Conservation (phyloP, 805 yeast genomes). For the Schwanniomyces vanrijiae region DNA sequence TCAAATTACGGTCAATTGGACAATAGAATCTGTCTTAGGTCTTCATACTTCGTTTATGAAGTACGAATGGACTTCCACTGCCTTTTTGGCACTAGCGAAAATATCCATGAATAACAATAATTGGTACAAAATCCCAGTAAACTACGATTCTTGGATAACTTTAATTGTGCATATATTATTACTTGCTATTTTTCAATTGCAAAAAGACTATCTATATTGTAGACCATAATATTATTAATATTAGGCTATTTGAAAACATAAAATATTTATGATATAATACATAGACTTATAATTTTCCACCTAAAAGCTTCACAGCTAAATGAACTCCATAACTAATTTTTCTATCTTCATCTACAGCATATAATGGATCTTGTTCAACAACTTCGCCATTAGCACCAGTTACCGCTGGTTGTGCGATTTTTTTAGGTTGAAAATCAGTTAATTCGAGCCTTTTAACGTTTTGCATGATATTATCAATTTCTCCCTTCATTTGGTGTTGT, state of each 20-base stretch:
- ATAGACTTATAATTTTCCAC: constrained; percentile 45
- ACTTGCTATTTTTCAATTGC: constrained; percentile 5
- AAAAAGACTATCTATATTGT: constrained; percentile 5
- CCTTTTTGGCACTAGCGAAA: constrained; percentile 9
- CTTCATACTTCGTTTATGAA: constrained; percentile 6
- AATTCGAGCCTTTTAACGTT: constrained; percentile 54
- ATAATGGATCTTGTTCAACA: constrained; percentile 7
- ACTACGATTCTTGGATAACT: constrained; percentile 15
- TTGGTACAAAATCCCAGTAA: constrained; percentile 22
- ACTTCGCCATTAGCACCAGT: constrained; percentile 2
- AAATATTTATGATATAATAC: not conserved
- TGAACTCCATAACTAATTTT: constrained; percentile 62
- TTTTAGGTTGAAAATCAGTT: constrained; percentile 54
- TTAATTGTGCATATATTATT: constrained; percentile 2
- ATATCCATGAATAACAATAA: not conserved
- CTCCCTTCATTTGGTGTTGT: constrained; percentile 56
- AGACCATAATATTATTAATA: constrained; percentile 4
- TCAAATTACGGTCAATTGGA: constrained; percentile 41
- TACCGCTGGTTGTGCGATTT: constrained; percentile 8
- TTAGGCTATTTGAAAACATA: constrained; percentile 1
- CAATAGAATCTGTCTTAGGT: constrained; percentile 27
- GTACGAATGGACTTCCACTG: constrained; percentile 6
- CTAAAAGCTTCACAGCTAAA: constrained; percentile 62
- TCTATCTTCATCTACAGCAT: constrained; percentile 54
- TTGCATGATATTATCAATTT: constrained; percentile 58